These are phyloP conservation scores for Rhodosporidiobolus sp. DNA, from an alignment of 768 basidiomycete genomes.

Conservation along the genomic window DNA sequence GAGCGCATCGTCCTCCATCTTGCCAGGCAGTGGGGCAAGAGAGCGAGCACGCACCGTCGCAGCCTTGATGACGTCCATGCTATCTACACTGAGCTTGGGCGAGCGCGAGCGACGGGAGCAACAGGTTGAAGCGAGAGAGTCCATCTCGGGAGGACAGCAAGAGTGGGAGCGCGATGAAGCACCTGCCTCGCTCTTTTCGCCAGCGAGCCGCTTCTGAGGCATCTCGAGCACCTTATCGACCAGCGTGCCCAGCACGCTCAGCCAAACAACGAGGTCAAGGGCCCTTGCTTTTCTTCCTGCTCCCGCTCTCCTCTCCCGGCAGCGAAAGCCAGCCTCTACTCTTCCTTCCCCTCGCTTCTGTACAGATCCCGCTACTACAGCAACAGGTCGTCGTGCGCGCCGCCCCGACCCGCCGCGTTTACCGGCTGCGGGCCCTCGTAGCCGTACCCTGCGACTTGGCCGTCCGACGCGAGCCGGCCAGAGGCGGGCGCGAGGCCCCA, in stretches of 20 bases:
- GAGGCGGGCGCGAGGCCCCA: background rate
- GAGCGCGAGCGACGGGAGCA: background rate
- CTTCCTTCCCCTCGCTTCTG: no score
- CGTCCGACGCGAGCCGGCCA: background rate
- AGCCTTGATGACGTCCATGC: slow-evolving; percentile 7
- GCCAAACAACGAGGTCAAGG: background rate
- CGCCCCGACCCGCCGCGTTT: background rate
- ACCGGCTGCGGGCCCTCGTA: slow-evolving; percentile 4
- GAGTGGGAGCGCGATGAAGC: background rate
- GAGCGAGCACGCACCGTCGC: background rate
- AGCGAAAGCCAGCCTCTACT: no score
- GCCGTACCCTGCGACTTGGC: slow-evolving; percentile 11
- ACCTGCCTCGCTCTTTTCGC: background rate
- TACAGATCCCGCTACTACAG: slow-evolving; percentile 14
- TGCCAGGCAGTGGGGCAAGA: background rate
- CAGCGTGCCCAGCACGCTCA: no score
- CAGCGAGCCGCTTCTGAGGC: no score
- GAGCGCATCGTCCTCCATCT: no score
- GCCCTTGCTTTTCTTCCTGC: background rate
- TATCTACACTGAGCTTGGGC: no score
- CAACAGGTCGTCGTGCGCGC: slow-evolving; percentile 27
- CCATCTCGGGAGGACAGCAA: background rate
- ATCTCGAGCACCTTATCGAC: no score
- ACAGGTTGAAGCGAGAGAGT: background rate
- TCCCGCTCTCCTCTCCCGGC: no score